Evolutionary conservation across 768 basidiomycete species (phyloP), one percentile per base, ranked within the genome.

Genomic region (Leccinum sublutescens): DNA sequence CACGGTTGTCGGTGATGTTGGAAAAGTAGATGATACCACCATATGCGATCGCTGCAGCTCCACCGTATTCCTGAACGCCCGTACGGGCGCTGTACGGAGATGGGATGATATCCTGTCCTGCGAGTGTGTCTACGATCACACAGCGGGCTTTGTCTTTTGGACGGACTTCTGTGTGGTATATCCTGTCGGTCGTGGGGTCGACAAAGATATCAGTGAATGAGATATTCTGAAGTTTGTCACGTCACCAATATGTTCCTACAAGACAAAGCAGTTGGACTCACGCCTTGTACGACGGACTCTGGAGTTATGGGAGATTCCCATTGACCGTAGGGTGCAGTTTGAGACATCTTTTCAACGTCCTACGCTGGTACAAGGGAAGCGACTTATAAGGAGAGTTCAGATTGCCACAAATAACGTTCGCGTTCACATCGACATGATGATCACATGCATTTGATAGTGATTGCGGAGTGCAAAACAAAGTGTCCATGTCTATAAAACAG

Each of bases 31-130:
- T 71, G 11, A 75, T 71, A 8, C 77, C 80, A 45, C 75, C 76
- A 58, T 82, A 71, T 1, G 83, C 83, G n/a, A 81, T 77, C 0
- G 84, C 84, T 2, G 85, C 74, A 2, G 79, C 83, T 12, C 90
- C 90, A 1, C 90, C 89, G 56, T 90, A 91, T 69, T 89, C 89
- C 27, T 89, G 83, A 3, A 90, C 87, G 15, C 77, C 69, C 0
- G 82, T 80, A 29, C 82, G 77, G 4, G 77, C 83, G 68, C 81
- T 87, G 78, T 82, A 89, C 0, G 76, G 78, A 34, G 74, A 66
- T 2, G 79, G 80, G 8, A 85, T 77, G 23, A 88, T 66, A 53
- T 91, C 90, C 49, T 71, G 69, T 36, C 57, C 59, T 5, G 73
- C 72, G 27, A 71, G 55, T 0, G 84, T 83, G 27, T 83, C 75